phyloP scores from a whole-genome alignment of 352 stramenopile species.

The Phytophthora constricta region DNA sequence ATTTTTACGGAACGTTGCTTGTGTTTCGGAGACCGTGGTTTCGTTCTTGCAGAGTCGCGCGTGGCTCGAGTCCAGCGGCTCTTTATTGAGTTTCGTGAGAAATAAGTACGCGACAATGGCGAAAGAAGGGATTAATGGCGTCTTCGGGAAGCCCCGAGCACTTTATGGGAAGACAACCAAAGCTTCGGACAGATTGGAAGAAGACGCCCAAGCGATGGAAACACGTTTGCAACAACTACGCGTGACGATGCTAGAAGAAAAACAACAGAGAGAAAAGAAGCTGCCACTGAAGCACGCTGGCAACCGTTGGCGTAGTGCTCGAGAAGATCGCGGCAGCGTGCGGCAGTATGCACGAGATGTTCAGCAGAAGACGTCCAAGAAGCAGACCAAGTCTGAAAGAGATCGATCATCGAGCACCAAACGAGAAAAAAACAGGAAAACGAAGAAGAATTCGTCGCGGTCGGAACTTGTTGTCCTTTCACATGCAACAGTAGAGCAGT shows the following conservation, averaged over 20 bases:
- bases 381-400: conserved; percentile 17
- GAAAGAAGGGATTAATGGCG: conserved; percentile 39
- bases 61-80: too few species aligned
- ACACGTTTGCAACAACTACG: conserved; percentile 61
- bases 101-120: conserved; percentile 19
- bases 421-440: conserved; percentile 25
- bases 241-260: conserved; percentile 71
- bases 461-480: conserved; percentile 39
- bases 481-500: conserved; percentile 48
- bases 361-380: conserved; percentile 45
- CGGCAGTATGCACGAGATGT: conserved; percentile 76
- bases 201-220: conserved; percentile 79
- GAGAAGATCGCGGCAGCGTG: conserved; percentile 76
- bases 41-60: conserved; percentile 29
- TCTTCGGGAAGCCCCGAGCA: conserved; percentile 34
- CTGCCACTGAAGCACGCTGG: conserved; percentile 66
- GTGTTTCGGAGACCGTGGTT: conserved; percentile 24
- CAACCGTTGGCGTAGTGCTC: conserved; percentile 77
- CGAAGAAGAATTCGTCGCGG: conserved; percentile 15
- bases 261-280: conserved; percentile 61
- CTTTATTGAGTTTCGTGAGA: conserved; percentile 6
- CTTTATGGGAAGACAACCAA: conserved; percentile 26
- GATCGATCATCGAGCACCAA: not conserved
- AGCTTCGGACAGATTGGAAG: conserved; percentile 66
- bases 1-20: conserved; percentile 17